Percentiles rank a stretch among this genome's conserved stretches.
Conservation (phyloP, 2,329 filamentous ascomycete species). For the Coniochaeta sp. region DNA sequence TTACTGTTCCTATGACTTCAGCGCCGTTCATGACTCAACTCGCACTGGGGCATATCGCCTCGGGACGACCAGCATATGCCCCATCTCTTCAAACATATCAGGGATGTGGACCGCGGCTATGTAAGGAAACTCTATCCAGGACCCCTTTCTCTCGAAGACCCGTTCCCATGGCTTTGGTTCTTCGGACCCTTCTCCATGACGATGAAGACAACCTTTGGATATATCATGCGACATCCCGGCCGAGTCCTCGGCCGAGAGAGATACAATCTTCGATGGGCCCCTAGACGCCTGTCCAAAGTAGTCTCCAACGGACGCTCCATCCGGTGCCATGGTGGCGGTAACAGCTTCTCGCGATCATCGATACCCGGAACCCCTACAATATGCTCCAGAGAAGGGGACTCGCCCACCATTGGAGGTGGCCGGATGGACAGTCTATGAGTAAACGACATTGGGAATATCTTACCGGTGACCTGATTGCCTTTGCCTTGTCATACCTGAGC, state of each 20-base stretch:
- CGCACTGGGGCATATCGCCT: too few species aligned
- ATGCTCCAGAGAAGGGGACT: background rate
- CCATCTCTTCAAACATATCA: too few species aligned
- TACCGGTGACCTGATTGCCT: too few species aligned
- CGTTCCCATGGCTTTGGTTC: background rate
- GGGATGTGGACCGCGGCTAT: too few species aligned
- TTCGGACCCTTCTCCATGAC: background rate
- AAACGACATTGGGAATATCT: background rate
- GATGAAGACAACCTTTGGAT: background rate
- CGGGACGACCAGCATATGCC: too few species aligned
- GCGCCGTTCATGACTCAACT: background rate
- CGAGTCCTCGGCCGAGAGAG: background rate
- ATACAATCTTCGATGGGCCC: too few species aligned
- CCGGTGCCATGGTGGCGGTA: background rate
- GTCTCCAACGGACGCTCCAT: too few species aligned
- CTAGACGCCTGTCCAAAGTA: too few species aligned
- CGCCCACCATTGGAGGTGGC: background rate
- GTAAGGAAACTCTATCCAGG: too few species aligned
- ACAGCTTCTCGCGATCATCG: background rate
- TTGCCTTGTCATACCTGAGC: too few species aligned
- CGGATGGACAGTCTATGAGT: background rate
- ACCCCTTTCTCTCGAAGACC: background rate
- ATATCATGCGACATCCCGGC: background rate
- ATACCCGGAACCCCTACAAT: background rate
- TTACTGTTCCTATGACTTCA: background rate